Evolutionary conservation across 169 alveolate genomes (phyloP), one percentile per base, ranked within the genome.

Genomic region (Plasmodium knowlesi): DNA sequence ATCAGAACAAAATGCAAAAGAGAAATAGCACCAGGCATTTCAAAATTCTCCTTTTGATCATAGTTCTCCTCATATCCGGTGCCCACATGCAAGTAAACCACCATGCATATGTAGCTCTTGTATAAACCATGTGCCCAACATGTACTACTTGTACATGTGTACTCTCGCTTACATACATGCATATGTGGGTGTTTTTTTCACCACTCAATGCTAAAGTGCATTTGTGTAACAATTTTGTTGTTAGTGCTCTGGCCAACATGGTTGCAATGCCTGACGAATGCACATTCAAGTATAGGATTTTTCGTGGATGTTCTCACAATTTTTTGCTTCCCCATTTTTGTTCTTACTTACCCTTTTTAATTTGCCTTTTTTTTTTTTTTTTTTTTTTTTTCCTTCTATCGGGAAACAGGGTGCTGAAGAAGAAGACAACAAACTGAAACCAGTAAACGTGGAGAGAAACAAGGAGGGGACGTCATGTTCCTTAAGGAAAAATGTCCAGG

Each of bases 31-130:
- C 70, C 41, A 5, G 34, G 10, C 50, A 54, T 82, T 53, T 82
- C 22, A 82, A 82, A 82, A 8, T 53, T 9, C 89, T 82, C 79
- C 72, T 82, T 10, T 50, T 82, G 89, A 76, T 41, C 19, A 53
- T 73, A 73, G 82, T 32, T 32, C 41, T 80, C 5, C 34, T 41
- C 57, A 22, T 80, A 39, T 80, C 37, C 57, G 71, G 61, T 25
- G 71, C 28, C 30, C 71, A 80, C 46, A 80, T 41, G 71, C 16
- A 80, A 41, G 39, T 22, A 80, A 41, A 9, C 28, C 14, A 30
- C 43, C 41, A 79, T 3, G 34, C 25, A 80, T 19, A 16, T 6
- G 54, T 19, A 3, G 67, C 84, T 2, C 25, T 30, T 19, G 0
- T 19, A 0, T 10, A 12, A 37, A 32, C 9, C 73, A 57, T 57